These are phyloP conservation scores for Pholiota conissans DNA, from an alignment of 768 basidiomycete species.

Conservation along the genomic window DNA sequence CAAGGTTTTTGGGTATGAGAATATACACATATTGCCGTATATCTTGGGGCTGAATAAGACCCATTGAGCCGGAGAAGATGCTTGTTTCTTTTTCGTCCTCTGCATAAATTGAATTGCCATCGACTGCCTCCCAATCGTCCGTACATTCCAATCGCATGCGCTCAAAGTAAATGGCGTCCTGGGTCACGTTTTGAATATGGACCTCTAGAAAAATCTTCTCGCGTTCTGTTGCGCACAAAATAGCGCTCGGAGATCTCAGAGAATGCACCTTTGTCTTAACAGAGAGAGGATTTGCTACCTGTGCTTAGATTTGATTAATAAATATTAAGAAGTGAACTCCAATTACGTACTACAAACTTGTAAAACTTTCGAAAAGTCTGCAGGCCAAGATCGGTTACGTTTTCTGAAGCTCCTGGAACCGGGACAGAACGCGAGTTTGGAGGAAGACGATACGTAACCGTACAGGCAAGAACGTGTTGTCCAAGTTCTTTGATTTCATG, in stretches of 20 bases:
- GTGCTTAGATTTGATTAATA: background rate
- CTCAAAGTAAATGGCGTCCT: conserved; percentile 75
- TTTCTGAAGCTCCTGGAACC: conserved; percentile 46
- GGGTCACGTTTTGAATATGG: conserved; percentile 87
- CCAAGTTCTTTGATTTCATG: conserved; percentile 96
- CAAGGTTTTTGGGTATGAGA: conserved; percentile 51
- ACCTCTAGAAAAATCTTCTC: conserved; percentile 90
- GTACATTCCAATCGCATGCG: conserved; percentile 77
- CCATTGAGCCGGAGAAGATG: conserved; percentile 61
- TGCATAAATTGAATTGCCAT: conserved; percentile 46
- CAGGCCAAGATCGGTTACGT: conserved; percentile 51
- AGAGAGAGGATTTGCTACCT: conserved; percentile 94
- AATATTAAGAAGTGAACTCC: background rate
- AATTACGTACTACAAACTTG: conserved; percentile 76
- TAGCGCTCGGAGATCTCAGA: conserved; percentile 70
- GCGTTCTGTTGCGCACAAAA: conserved; percentile 62
- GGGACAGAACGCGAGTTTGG: conserved; percentile 50
- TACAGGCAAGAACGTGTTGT: conserved; percentile 85
- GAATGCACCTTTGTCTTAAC: conserved; percentile 93
- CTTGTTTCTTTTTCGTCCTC: conserved; percentile 27
- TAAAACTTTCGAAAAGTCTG: conserved; percentile 88
- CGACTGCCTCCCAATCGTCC: conserved; percentile 62
- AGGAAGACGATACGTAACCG: conserved; percentile 79
- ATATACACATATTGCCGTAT: conserved; percentile 88
- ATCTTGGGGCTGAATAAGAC: conserved; percentile 82